Evolutionary conservation across 2,329 filamentous ascomycete genomes (phyloP), one percentile per base, ranked within the genome.

Genomic region (Knufia fluminis): DNA sequence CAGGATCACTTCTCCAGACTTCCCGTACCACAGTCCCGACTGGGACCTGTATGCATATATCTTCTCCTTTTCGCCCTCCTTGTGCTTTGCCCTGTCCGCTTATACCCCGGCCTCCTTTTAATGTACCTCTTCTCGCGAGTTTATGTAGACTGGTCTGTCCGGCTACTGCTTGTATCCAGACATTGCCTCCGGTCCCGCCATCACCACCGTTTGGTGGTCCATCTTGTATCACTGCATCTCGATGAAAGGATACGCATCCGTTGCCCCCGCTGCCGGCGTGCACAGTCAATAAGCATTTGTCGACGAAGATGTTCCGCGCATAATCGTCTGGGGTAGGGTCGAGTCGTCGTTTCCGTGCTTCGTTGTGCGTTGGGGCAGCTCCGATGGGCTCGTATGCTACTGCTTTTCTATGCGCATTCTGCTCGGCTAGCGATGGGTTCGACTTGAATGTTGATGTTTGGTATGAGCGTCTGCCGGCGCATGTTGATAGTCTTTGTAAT

Each of bases 121-220:
- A 68, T 49, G 88, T 78, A 1, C 86, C 81, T 57, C 83, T 75
- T 35, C 91, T 77, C 1, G 87, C 84, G 8, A 98, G 74, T 69
- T 96, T 97, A 69, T 97, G 90, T 53, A 98, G 70, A 47, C 88
- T 95, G 0, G 89, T 97, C 67, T 97, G 86, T 52, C 89, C 88
- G 48, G 85, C 82, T 1, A 94, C 81, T 6, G 92, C 90, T 68
- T 97, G 91, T 51, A 98, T 94, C 66, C 94, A 97, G 57, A 98
- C 75, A 60, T 85, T 94, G 33, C 92, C 92, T 54, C 92, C 92
- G 49, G 81, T 85, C 3, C 92, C 92, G 36, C 92, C 92, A 63
- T 98, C 89, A 52, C 92, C 92, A 43, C 92, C 92, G 66, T 98
- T 97, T 8, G 92, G 80, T 9, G 92, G 92, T 0, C 92, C 92